Evolutionary conservation across 306 rosid species (phyloP), one percentile per base, ranked within the genome.

Genomic region (Vachellia collinsii): DNA sequence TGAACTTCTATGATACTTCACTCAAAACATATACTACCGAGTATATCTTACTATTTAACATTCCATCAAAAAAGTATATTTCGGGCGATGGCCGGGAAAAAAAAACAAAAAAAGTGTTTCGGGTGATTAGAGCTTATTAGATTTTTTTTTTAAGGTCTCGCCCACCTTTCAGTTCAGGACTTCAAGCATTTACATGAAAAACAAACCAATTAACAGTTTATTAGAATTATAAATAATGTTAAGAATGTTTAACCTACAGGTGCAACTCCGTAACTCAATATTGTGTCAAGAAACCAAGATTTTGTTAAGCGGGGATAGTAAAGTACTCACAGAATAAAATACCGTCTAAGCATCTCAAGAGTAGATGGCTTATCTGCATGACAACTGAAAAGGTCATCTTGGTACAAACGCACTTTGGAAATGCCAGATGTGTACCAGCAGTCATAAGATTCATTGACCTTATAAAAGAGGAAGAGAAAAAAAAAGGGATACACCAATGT

Each of bases 401-500:
- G 85, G 82, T 85, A 82, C 67, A 94, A 84, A 84, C 81, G 91
- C 68, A 94, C 97, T 91, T 87, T 87, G 72, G 97, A 83, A 80
- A 90, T 81, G 76, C 94, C 97, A 83, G 90, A 86, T 46, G 94
- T 84, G 90, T 94, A 91, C 97, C 94, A 92, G 82, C 98, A 94
- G 83, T 87, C 79, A 72, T 92, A 94, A 74, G 95, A 90, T 82
- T 87, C 88, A 36, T 94, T 92, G 83, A 92, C 92, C 98, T 94
- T 47, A 81, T 67, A 80, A 72, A 69, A 77, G 59, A 82, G 75
- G 54, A 42, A 51, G 58, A 81, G 53, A 87, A 59, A 48, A 81
- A 74, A 56, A 25, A 86, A 50, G 80, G 65, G 67, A 29, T 9
- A 78, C 50, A 77, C 38, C 64, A 59, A 82, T 70, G 66, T n/a